Evolutionary conservation across 2,329 filamentous ascomycete species (phyloP).

Genomic region (Sarocladiaceae sp.): DNA sequence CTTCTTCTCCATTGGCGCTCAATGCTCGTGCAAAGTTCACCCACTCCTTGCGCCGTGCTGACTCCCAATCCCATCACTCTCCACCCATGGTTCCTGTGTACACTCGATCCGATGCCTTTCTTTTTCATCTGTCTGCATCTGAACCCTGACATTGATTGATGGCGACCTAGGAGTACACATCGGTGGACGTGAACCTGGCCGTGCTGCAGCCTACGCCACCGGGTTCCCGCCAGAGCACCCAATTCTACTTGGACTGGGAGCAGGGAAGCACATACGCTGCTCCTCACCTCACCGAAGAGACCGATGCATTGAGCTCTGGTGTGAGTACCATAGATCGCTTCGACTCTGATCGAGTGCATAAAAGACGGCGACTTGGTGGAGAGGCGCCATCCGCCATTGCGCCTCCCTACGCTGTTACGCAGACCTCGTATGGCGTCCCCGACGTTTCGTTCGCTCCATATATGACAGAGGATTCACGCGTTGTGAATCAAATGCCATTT

Average conservation of each 20-base stretch:
- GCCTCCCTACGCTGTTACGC: not conserved
- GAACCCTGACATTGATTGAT: slow-evolving; percentile 4
- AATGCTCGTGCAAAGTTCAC: not conserved
- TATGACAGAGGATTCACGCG: not conserved
- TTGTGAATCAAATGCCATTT: too few relatives aligned
- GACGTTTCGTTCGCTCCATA: not conserved
- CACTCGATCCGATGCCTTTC: too few relatives aligned
- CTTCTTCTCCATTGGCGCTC: not conserved
- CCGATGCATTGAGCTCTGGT: not conserved
- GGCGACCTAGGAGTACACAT: slow-evolving; percentile 1
- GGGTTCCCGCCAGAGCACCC: not conserved
- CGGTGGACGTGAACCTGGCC: not conserved
- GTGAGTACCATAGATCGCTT: not conserved
- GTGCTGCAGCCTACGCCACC: not conserved
- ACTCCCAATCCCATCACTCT: not conserved
- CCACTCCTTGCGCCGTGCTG: not conserved
- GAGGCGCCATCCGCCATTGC: not conserved
- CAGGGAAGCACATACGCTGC: not conserved
- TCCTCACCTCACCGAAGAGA: not conserved
- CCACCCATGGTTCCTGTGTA: not conserved
- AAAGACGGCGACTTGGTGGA: not conserved
- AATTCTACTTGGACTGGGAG: not conserved
- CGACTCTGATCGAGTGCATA: not conserved
- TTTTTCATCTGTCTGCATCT: not conserved
- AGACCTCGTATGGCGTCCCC: not conserved